A percentile compares a stretch with the other conserved stretches of the same genome.
Conservation (phyloP, 768 basidiomycete genomes). For the Xanthoconium purpureum region DNA sequence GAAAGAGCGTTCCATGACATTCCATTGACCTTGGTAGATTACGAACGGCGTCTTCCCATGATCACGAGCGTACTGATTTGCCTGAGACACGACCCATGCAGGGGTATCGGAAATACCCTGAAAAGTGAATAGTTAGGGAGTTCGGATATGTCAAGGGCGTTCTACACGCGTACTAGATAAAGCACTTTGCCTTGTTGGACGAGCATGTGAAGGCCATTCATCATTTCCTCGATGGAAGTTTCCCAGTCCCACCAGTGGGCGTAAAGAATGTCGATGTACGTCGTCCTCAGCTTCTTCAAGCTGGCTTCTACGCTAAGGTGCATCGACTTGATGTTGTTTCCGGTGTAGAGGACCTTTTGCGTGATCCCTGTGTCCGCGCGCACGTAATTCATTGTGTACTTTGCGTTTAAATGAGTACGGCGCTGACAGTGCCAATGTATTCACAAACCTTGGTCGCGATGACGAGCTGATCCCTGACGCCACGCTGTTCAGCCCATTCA, state of each 20-base stretch:
- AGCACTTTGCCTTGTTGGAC: conserved; percentile 43
- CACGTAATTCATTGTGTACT: conserved; percentile 21
- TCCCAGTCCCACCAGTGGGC: conserved; percentile 52
- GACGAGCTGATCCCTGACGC: conserved; percentile 46
- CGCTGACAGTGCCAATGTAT: no score
- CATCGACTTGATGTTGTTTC: conserved; percentile 39
- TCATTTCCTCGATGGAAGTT: conserved; percentile 43
- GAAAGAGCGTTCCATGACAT: conserved; percentile 35
- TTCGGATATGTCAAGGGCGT: neutral
- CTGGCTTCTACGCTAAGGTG: conserved; percentile 29
- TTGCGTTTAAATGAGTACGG: conserved; percentile 2
- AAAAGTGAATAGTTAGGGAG: neutral
- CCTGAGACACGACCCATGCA: conserved; percentile 40
- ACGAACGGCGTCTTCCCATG: conserved; percentile 45
- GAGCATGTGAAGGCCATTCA: conserved; percentile 43
- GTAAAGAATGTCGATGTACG: conserved; percentile 56
- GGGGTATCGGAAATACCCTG: conserved; percentile 34
- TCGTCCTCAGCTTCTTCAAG: conserved; percentile 50
- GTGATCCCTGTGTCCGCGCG: conserved; percentile 10
- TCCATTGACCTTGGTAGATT: conserved; percentile 42
- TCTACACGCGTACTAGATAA: conserved; percentile 26
- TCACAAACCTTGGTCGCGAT: conserved; percentile 40
- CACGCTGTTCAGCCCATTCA: conserved; percentile 47
- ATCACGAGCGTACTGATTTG: conserved; percentile 41
- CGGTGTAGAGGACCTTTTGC: conserved; percentile 29